A percentile compares a stretch with the other conserved stretches of the same genome.
These are phyloP conservation scores for Lepidium aucheri DNA, from an alignment of 345 rosid genomes.

Conservation along the genomic window DNA sequence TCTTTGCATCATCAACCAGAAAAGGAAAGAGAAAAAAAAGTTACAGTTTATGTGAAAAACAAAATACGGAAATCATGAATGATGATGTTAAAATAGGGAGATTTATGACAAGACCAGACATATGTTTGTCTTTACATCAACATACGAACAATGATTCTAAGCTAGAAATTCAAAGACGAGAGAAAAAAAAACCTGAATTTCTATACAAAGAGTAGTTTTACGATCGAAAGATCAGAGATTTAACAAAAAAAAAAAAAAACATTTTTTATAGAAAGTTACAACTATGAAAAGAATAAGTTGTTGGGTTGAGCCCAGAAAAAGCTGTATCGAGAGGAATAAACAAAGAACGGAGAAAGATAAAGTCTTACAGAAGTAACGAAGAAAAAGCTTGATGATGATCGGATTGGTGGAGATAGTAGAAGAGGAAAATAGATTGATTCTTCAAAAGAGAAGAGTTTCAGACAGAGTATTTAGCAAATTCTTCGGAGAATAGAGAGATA, in stretches of 20 bases:
- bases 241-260: no score
- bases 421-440: neutral
- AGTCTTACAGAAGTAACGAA: constrained; percentile 3
- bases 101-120: neutral
- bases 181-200: neutral
- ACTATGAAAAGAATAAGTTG: neutral
- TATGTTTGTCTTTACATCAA: neutral
- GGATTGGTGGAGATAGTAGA: neutral
- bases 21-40: neutral
- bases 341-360: neutral
- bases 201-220: neutral
- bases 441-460: neutral
- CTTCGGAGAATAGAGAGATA: neutral
- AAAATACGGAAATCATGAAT: no score
- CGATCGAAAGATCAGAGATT: neutral
- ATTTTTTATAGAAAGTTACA: neutral
- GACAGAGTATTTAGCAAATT: neutral
- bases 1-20: neutral
- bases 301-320: neutral
- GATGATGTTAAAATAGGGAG: no score
- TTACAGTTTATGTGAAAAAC: no score
- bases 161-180: neutral
- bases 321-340: neutral
- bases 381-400: constrained; percentile 6
- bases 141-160: neutral